These are phyloP conservation scores for Fusarium avenaceum DNA, from an alignment of 2,329 filamentous ascomycete genomes.

Conservation along the genomic window DNA sequence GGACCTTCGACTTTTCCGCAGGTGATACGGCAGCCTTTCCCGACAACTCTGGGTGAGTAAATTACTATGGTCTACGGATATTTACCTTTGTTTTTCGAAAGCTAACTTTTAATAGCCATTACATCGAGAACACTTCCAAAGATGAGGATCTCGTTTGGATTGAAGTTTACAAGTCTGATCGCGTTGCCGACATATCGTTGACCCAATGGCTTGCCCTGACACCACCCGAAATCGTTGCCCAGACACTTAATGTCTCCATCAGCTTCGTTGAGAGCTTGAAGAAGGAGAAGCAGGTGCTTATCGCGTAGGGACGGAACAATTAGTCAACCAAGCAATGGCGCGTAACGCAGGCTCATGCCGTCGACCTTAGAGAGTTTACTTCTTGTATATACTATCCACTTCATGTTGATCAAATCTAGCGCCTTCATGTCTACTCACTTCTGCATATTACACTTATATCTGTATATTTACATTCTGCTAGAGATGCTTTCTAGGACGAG, in stretches of 20 bases:
- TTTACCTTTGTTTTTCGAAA: neutral
- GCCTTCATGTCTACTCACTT: too few species aligned
- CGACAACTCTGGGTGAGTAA: slow-evolving; percentile 68
- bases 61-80: too few species aligned
- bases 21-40: slow-evolving; percentile 79
- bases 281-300: slow-evolving; percentile 73
- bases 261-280: slow-evolving; percentile 69
- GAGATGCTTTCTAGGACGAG: too few species aligned
- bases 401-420: too few species aligned
- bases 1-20: slow-evolving; percentile 75
- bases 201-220: slow-evolving; percentile 79
- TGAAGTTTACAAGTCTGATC: slow-evolving; percentile 77
- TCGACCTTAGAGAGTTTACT: too few species aligned
- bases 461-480: too few species aligned
- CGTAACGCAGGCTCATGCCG: too few species aligned
- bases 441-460: too few species aligned
- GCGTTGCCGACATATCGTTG: slow-evolving; percentile 74
- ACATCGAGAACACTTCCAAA: slow-evolving; percentile 76
- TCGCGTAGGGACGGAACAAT: slow-evolving; percentile 24
- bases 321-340: too few species aligned
- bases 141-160: slow-evolving; percentile 76
- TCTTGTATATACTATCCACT: too few species aligned
- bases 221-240: slow-evolving; percentile 71
- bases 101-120: slow-evolving; percentile 61
- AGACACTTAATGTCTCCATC: slow-evolving; percentile 69